Evolutionary conservation across 2,329 filamentous ascomycete genomes (phyloP).

Genomic region (Hypoxylon sp.): DNA sequence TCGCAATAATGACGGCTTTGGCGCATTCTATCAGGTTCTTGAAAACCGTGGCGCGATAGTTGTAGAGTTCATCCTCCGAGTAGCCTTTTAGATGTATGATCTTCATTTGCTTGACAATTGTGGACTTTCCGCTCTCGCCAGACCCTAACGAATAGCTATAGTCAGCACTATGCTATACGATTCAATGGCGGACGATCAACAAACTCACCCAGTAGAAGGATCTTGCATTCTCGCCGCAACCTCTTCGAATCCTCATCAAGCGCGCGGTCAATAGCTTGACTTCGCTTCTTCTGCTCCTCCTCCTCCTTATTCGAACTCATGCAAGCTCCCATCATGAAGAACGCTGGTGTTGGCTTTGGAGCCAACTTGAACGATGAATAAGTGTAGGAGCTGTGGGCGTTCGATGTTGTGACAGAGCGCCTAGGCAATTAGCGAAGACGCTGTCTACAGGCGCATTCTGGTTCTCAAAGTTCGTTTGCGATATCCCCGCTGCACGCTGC

Average conservation of each 20-base stretch:
- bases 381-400: slow-evolving; percentile 12
- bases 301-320: slow-evolving; percentile 91
- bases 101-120: slow-evolving; percentile 99
- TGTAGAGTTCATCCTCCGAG: slow-evolving; percentile 90
- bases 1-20: slow-evolving; percentile 90
- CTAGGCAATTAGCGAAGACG: slow-evolving; percentile 18
- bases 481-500: slow-evolving; percentile 9
- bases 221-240: slow-evolving; percentile 98
- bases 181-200: not conserved
- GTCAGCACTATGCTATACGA: slow-evolving; percentile 35
- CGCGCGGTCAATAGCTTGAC: slow-evolving; percentile 93
- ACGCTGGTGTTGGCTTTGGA: slow-evolving; percentile 28
- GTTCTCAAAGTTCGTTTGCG: slow-evolving; percentile 13
- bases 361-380: slow-evolving; percentile 13
- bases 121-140: slow-evolving; percentile 98
- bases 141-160: slow-evolving; percentile 71
- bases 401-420: slow-evolving; percentile 26
- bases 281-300: slow-evolving; percentile 94
- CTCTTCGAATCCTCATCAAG: slow-evolving; percentile 95
- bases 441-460: slow-evolving; percentile 33
- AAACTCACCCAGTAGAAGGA: slow-evolving; percentile 85
- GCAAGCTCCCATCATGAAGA: slow-evolving; percentile 84
- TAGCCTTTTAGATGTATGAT: slow-evolving; percentile 99
- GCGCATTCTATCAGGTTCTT: slow-evolving; percentile 98
- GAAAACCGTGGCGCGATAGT: slow-evolving; percentile 96